phyloP scores from a whole-genome alignment of 371 early-diverging fungal genomes.

The Lichtheimia hyalospora region DNA sequence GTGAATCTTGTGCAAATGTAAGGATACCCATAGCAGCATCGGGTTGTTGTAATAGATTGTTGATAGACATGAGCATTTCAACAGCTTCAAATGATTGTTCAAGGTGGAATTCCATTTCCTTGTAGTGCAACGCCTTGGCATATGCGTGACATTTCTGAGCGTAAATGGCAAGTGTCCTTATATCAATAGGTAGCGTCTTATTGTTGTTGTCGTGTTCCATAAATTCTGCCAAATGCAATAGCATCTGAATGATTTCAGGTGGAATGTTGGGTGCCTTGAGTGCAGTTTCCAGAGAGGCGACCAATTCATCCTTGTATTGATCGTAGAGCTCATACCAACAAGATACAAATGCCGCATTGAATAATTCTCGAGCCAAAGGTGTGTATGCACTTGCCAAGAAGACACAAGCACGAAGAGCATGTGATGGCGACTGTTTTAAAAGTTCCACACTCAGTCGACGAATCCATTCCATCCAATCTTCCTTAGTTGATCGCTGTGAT shows the following conservation, averaged over 20 bases:
- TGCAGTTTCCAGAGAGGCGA: conserved; percentile 83
- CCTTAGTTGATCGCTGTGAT: conserved; percentile 85
- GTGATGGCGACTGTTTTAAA: conserved; percentile 95
- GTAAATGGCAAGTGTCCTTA: conserved; percentile 85
- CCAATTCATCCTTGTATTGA: conserved; percentile 91
- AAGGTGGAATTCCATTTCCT: conserved; percentile 92
- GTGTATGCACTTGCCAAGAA: conserved; percentile 81
- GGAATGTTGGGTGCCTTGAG: conserved; percentile 85
- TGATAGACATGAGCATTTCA: conserved; percentile 92
- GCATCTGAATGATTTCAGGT: conserved; percentile 88
- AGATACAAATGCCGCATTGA: conserved; percentile 97
- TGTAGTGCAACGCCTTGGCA: conserved; percentile 96
- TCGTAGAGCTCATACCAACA: conserved; percentile 95
- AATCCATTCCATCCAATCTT: conserved; percentile 98
- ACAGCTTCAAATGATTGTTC: conserved; percentile 87
- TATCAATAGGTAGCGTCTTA: conserved; percentile 92
- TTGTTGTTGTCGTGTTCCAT: conserved; percentile 99
- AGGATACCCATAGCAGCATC: conserved; percentile 97
- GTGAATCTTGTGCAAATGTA: conserved; percentile 85
- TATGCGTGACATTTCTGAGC: conserved; percentile 95
- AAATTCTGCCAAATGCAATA: conserved; percentile 95
- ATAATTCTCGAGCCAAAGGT: conserved; percentile 88
- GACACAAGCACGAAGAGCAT: conserved; percentile 91
- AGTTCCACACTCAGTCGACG: conserved; percentile 88
- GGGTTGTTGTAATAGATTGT: conserved; percentile 93